Percentiles rank a stretch among this genome's conserved stretches.
Conservation (phyloP, 2,329 filamentous ascomycete genomes). For the Botrytis aclada region DNA sequence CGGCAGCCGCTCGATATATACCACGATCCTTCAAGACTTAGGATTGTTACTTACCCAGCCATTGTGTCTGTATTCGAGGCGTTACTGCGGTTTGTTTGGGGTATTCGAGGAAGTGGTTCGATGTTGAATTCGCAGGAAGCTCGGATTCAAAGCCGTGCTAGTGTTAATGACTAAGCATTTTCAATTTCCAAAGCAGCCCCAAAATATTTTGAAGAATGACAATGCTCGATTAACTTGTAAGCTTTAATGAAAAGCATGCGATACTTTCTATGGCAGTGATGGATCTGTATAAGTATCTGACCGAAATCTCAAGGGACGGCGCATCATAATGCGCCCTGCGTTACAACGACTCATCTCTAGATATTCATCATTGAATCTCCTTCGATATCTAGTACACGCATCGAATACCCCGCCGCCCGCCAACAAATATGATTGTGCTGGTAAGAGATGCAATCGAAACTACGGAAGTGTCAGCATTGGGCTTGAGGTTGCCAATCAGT, state of each 20-base stretch:
- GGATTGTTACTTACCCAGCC: slow-evolving; percentile 34
- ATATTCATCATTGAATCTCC: slow-evolving; percentile 33
- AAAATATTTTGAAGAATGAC: slow-evolving; percentile 1
- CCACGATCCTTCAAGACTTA: neutral
- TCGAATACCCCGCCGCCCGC: slow-evolving; percentile 11
- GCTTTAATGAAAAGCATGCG: slow-evolving; percentile 6
- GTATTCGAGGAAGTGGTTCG: slow-evolving; percentile 18
- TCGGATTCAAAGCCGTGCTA: slow-evolving; percentile 17
- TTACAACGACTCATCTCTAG: slow-evolving; percentile 35
- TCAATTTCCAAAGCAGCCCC: neutral
- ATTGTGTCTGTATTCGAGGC: slow-evolving; percentile 30
- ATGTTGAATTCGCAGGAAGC: slow-evolving; percentile 20
- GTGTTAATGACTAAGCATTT: slow-evolving; percentile 27
- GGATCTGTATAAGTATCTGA: slow-evolving; percentile 5
- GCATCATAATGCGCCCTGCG: slow-evolving; percentile 26
- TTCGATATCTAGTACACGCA: slow-evolving; percentile 27
- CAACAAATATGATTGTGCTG: neutral
- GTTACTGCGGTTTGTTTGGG: slow-evolving; percentile 7
- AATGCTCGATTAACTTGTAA: neutral
- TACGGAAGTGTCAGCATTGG: neutral
- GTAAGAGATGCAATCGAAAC: slow-evolving; percentile 6
- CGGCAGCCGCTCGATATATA: neutral
- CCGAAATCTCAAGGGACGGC: slow-evolving; percentile 7
- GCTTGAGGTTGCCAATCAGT: neutral
- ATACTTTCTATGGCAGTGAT: slow-evolving; percentile 7